Conservation (phyloP, 495 filamentous ascomycete species). For the Penicillium dipodomyicola region DNA sequence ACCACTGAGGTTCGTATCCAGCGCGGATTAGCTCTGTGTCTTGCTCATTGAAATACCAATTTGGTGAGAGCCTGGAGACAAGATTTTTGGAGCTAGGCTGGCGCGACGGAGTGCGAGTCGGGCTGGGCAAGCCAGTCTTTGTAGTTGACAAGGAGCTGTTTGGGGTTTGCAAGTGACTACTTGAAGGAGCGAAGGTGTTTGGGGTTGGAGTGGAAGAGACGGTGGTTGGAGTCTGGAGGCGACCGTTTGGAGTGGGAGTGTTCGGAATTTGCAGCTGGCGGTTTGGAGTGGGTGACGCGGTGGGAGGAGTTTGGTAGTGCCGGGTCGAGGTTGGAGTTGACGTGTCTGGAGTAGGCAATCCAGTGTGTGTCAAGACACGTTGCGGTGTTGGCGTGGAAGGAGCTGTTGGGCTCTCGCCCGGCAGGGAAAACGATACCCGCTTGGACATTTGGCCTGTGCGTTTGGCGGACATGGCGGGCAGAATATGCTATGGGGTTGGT, state of each 20-base stretch:
- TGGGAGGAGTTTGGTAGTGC: background rate
- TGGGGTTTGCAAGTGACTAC: background rate
- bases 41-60: slow-evolving; percentile 23
- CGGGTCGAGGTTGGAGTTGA: background rate
- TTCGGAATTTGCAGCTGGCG: background rate
- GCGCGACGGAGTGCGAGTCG: slow-evolving; percentile 5
- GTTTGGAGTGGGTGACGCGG: background rate
- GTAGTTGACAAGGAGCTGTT: background rate
- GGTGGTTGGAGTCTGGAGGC: background rate
- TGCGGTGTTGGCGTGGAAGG: background rate
- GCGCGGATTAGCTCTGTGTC: slow-evolving; percentile 27
- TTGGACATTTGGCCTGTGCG: slow-evolving; percentile 18
- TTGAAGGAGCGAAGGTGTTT: background rate
- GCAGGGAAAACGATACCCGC: slow-evolving; percentile 3
- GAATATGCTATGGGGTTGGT: slow-evolving; percentile 14
- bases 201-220: too few relatives aligned
- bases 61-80: slow-evolving; percentile 11
- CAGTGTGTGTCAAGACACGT: background rate
- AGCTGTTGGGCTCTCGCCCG: background rate
- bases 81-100: slow-evolving; percentile 17
- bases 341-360: background rate
- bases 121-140: background rate
- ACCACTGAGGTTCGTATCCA: slow-evolving; percentile 30
- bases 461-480: slow-evolving; percentile 27
- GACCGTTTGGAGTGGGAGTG: background rate